Evolutionary conservation across 495 filamentous ascomycete genomes (phyloP).

Genomic region (Trichoderma asperelloides): DNA sequence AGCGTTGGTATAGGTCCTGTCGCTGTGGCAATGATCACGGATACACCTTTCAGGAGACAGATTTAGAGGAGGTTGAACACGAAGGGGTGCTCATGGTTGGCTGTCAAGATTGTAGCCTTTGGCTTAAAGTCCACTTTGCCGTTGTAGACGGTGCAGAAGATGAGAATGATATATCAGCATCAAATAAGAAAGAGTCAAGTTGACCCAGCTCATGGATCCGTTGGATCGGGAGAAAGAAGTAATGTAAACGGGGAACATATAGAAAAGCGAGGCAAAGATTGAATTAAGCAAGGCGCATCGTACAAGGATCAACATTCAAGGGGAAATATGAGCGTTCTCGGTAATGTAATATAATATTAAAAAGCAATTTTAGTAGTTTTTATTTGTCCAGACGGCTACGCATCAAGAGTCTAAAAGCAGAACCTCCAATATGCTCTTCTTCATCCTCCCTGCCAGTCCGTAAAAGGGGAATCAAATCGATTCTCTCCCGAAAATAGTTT

Average conservation of each 20-base stretch:
- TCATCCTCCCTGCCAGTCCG: conserved; percentile 31
- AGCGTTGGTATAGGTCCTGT: conserved; percentile 59
- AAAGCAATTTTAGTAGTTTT: conserved; percentile 31
- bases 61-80: conserved; percentile 58
- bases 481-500: conserved; percentile 25
- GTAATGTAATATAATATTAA: background rate
- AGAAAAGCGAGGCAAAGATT: background rate
- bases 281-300: background rate
- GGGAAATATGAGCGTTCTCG: background rate
- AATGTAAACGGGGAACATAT: background rate
- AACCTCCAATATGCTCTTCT: conserved; percentile 35
- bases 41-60: conserved; percentile 57
- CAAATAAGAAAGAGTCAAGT: background rate
- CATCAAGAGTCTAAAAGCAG: conserved; percentile 40
- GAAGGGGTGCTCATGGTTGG: conserved; percentile 65
- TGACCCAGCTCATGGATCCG: background rate
- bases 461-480: conserved; percentile 16
- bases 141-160: conserved; percentile 38
- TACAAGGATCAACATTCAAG: background rate
- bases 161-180: background rate
- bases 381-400: conserved; percentile 32
- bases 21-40: conserved; percentile 73
- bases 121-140: conserved; percentile 65
- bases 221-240: background rate
- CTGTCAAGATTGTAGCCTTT: conserved; percentile 75